A percentile compares a stretch with the other conserved stretches of the same genome.
Evolutionary conservation across 176 grass and related monocot species (phyloP).

Genomic region (Poa annua): DNA sequence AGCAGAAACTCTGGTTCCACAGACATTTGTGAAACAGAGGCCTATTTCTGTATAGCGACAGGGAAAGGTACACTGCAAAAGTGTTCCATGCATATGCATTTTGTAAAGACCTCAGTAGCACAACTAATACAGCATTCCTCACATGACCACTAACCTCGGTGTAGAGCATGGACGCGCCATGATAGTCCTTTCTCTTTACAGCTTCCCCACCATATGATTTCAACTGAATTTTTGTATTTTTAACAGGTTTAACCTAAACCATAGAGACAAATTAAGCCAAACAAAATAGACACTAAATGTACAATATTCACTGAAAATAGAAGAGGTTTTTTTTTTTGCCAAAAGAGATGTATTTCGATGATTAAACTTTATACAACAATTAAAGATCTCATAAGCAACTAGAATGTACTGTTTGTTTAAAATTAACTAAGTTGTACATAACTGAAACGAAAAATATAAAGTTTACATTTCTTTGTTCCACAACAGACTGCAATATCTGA

Average conservation of each 20-base stretch:
- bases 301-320: neutral
- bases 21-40: neutral
- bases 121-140: neutral
- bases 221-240: conserved; percentile 18
- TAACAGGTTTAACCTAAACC: conserved; percentile 29
- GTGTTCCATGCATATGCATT: conserved; percentile 13
- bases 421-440: neutral
- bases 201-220: conserved; percentile 33
- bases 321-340: neutral
- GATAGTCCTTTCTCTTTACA: conserved; percentile 43
- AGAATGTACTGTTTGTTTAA: neutral
- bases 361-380: conserved; percentile 7
- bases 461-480: neutral
- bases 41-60: neutral
- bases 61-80: neutral
- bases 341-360: conserved; percentile 4
- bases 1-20: neutral
- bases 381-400: neutral
- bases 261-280: conserved; percentile 8
- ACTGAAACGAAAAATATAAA: neutral
- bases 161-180: conserved; percentile 24
- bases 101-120: conserved; percentile 3
- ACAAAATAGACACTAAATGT: conserved; percentile 9
- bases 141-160: conserved; percentile 19
- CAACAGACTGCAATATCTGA: neutral